Conservation (phyloP, 2,329 filamentous ascomycete species). For the Ophioceras dolichostomum region DNA sequence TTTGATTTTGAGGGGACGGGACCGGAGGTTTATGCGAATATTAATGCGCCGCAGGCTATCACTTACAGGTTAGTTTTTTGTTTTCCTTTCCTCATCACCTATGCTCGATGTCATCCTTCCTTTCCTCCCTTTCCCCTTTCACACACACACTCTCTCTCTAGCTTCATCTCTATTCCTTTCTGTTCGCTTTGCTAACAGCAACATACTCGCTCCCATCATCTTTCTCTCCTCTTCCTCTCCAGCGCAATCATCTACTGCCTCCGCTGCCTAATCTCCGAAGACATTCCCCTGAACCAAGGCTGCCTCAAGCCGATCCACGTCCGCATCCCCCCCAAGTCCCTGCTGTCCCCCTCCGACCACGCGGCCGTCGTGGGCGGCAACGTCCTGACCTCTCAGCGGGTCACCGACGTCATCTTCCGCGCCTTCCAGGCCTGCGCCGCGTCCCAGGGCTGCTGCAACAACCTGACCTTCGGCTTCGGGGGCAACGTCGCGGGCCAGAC, state of each 20-base stretch:
- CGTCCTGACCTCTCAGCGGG: slow-evolving; percentile 16
- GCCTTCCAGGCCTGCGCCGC: slow-evolving; percentile 15
- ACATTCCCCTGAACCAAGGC: slow-evolving; percentile 26
- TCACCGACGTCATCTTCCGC: slow-evolving; percentile 19
- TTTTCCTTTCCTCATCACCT: background rate
- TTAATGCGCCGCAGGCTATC: slow-evolving; percentile 57
- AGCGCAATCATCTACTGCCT: slow-evolving; percentile 24
- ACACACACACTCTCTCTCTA: too few species aligned
- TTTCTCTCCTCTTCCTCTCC: too few species aligned
- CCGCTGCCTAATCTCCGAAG: slow-evolving; percentile 19
- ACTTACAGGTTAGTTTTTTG: slow-evolving; percentile 37
- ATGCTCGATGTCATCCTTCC: too few species aligned
- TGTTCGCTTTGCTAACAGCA: background rate
- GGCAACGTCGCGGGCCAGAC: slow-evolving; percentile 9
- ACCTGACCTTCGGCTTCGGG: slow-evolving; percentile 18
- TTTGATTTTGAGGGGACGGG: slow-evolving; percentile 25
- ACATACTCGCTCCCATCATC: slow-evolving; percentile 18
- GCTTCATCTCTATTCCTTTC: too few species aligned
- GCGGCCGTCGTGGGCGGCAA: slow-evolving; percentile 28
- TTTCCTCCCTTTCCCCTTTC: background rate
- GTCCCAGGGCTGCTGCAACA: slow-evolving; percentile 19
- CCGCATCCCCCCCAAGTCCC: slow-evolving; percentile 15
- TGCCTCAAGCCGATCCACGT: slow-evolving; percentile 22
- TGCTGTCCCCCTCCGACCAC: slow-evolving; percentile 18
- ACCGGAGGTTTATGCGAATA: slow-evolving; percentile 19